Conservation (phyloP, 1,284 basidiomycete species). For the Heterobasidion annosum region DNA sequence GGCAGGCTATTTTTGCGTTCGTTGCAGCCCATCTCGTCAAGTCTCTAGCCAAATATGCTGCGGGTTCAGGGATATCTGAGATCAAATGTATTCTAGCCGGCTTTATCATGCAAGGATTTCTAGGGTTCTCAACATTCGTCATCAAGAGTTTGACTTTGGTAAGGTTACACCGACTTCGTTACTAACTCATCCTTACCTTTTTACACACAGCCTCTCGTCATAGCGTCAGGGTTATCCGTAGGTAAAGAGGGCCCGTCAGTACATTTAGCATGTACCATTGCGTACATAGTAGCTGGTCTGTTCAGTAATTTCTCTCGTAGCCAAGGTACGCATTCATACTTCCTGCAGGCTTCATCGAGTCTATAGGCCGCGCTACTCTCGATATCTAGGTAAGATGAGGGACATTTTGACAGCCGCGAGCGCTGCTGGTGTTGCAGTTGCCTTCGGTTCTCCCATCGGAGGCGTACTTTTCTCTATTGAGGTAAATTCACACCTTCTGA, state of each 20-base stretch:
- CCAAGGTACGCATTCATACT: conserved; percentile 48
- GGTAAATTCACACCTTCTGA: conserved; percentile 25
- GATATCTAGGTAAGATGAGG: conserved; percentile 81
- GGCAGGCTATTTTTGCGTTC: conserved; percentile 71
- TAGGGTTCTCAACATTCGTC: conserved; percentile 82
- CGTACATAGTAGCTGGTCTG: conserved; percentile 76
- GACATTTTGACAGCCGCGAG: conserved; percentile 94
- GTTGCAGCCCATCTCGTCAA: conserved; percentile 84
- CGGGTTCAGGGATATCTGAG: conserved; percentile 97
- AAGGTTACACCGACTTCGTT: conserved; percentile 19
- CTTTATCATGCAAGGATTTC: conserved; percentile 94
- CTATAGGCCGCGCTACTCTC: neutral
- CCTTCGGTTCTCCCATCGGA: conserved; percentile 96
- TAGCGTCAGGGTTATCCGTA: conserved; percentile 94
- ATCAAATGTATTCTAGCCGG: conserved; percentile 98
- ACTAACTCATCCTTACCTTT: neutral
- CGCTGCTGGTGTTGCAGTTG: conserved; percentile 95
- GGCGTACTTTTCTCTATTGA: conserved; percentile 92
- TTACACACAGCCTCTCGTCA: conserved; percentile 75
- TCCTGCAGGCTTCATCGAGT: neutral
- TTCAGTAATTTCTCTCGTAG: conserved; percentile 83
- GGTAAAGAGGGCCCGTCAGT: conserved; percentile 99
- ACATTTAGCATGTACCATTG: conserved; percentile 93
- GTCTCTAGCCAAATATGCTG: conserved; percentile 88
- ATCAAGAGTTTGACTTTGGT: conserved; percentile 92